Conservation (phyloP, 352 stramenopile species). For the Phytophthora citrophthora region DNA sequence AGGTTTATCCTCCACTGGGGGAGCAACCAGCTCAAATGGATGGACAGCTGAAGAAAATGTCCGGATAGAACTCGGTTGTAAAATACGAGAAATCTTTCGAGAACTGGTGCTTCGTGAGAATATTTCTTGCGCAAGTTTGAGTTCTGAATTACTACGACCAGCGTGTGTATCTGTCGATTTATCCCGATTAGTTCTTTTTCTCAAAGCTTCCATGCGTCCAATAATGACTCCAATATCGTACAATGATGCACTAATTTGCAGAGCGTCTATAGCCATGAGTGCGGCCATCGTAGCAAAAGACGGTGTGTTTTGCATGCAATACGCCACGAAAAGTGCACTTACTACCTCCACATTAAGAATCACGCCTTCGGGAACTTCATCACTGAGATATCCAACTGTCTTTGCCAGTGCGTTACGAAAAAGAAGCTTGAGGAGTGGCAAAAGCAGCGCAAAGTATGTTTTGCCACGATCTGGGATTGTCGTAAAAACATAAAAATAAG, state of each 20-base stretch:
- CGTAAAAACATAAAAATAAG: slow-evolving; percentile 34
- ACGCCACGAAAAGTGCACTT: slow-evolving; percentile 42
- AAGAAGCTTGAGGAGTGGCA: slow-evolving; percentile 38
- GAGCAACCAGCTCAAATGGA: too few species aligned
- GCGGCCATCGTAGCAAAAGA: slow-evolving; percentile 28
- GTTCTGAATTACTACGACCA: too few species aligned
- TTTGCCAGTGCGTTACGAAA: slow-evolving; percentile 26
- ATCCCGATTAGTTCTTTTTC: neutral
- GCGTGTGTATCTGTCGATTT: neutral
- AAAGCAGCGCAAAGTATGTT: slow-evolving; percentile 27
- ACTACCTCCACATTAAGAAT: slow-evolving; percentile 50
- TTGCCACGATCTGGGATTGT: slow-evolving; percentile 13
- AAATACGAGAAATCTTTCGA: too few species aligned
- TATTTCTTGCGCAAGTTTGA: too few species aligned
- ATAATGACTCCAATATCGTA: slow-evolving; percentile 13
- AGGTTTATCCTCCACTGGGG: too few species aligned
- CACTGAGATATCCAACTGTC: slow-evolving; percentile 14
- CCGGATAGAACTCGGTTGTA: too few species aligned
- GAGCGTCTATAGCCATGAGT: slow-evolving; percentile 5
- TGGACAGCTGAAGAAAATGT: too few species aligned
- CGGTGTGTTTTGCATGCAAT: slow-evolving; percentile 45
- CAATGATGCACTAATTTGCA: slow-evolving; percentile 21
- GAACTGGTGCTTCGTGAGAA: too few species aligned
- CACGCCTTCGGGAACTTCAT: slow-evolving; percentile 29
- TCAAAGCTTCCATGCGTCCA: slow-evolving; percentile 4